phyloP scores from a whole-genome alignment of 225 moss, liverwort and hornwort genomes.

The Marchantia polymorpha region DNA sequence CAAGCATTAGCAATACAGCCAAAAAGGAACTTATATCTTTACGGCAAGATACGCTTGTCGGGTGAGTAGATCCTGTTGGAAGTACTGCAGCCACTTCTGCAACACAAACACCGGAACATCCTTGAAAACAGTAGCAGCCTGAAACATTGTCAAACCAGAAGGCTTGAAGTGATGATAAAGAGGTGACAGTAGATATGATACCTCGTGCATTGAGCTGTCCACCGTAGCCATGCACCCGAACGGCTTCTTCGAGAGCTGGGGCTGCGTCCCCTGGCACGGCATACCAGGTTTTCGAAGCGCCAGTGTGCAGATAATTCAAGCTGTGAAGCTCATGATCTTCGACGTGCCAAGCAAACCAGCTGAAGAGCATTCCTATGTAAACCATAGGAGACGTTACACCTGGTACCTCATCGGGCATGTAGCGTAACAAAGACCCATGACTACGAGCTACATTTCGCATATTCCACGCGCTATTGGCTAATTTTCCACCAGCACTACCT shows the following conservation, averaged over 20 bases:
- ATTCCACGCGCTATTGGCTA: constrained; percentile 60
- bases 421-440: constrained; percentile 55
- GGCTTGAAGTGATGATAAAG: background rate
- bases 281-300: constrained; percentile 94
- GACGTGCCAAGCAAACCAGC: constrained; percentile 71
- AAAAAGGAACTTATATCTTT: background rate
- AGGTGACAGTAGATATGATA: constrained; percentile 17
- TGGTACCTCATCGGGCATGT: constrained; percentile 64
- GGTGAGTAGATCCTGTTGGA: background rate
- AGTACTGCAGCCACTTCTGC: background rate
- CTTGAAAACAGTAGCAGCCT: background rate
- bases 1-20: background rate
- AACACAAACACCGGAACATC: background rate
- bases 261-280: constrained; percentile 95
- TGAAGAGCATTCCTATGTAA: constrained; percentile 79
- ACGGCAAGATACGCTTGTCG: background rate
- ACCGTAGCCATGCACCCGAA: constrained; percentile 86
- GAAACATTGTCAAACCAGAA: background rate
- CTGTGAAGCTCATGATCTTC: constrained; percentile 97
- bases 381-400: constrained; percentile 97
- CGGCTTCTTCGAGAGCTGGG: constrained; percentile 84
- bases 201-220: constrained; percentile 78
- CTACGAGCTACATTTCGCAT: constrained; percentile 64
- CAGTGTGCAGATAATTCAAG: constrained; percentile 84
- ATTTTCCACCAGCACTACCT: constrained; percentile 42